Percentiles rank a stretch among this genome's conserved stretches.
Evolutionary conservation across 306 rosid species (phyloP).

Genomic region (Acacia melanoxylon): DNA sequence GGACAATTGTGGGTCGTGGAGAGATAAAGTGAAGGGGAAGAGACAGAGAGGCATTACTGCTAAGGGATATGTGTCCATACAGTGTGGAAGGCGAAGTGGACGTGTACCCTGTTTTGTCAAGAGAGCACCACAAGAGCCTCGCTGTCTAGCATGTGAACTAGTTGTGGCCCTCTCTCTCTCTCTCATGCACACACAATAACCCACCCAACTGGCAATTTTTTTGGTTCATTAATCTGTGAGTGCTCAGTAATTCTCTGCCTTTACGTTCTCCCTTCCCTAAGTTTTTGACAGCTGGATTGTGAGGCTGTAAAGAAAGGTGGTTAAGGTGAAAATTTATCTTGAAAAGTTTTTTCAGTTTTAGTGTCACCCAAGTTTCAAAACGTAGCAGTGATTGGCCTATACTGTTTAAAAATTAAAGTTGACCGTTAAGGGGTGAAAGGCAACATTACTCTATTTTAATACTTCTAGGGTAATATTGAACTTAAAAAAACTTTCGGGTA

Average conservation of each 20-base stretch:
- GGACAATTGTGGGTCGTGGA: slow-evolving; percentile 11
- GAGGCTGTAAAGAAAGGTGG: neutral
- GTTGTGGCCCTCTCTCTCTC: slow-evolving; percentile 41
- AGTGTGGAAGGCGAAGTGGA: slow-evolving; percentile 54
- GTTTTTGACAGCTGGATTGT: neutral
- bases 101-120: slow-evolving; percentile 61
- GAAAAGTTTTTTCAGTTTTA: too few species aligned
- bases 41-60: slow-evolving; percentile 27
- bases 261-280: neutral
- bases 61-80: slow-evolving; percentile 61
- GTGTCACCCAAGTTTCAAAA: too few species aligned
- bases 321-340: too few species aligned
- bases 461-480: too few species aligned
- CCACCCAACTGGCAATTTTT: slow-evolving; percentile 11
- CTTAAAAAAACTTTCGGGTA: neutral
- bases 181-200: slow-evolving; percentile 41
- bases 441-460: too few species aligned
- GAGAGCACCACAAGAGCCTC: slow-evolving; percentile 57
- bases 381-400: too few species aligned
- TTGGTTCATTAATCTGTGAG: slow-evolving; percentile 38
- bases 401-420: too few species aligned
- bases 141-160: slow-evolving; percentile 89
- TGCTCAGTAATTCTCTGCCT: neutral
- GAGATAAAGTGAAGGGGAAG: slow-evolving; percentile 29
- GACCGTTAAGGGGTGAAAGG: too few species aligned